phyloP scores from a whole-genome alignment of 371 early-diverging fungal species.

The Mortierella sp. region DNA sequence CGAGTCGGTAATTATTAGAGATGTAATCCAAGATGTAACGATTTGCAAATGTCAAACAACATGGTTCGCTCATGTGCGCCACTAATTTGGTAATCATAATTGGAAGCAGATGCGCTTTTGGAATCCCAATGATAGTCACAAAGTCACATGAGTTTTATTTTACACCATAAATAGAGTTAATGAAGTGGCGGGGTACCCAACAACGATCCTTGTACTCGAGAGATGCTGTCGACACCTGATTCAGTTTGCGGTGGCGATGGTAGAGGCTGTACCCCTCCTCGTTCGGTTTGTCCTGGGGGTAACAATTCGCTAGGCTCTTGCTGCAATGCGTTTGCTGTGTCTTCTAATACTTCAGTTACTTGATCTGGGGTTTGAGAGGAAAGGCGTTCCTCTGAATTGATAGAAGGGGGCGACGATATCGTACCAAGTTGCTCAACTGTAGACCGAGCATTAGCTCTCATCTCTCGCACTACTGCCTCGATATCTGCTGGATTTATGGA shows the following conservation, averaged over 20 bases:
- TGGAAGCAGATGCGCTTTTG: too few species aligned
- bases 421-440: slow-evolving; percentile 4
- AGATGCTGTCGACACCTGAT: not conserved
- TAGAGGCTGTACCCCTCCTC: not conserved
- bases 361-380: not conserved
- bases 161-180: not conserved
- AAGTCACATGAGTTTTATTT: too few species aligned
- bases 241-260: slow-evolving; percentile 20
- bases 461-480: slow-evolving; percentile 46
- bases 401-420: not conserved
- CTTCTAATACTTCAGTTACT: not conserved
- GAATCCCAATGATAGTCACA: too few species aligned
- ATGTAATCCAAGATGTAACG: too few species aligned
- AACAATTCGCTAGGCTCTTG: not conserved
- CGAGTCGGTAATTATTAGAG: not conserved
- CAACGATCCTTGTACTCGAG: not conserved
- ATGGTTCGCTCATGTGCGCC: too few species aligned
- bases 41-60: too few species aligned
- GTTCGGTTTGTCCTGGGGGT: not conserved
- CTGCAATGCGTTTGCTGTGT: not conserved
- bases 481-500: slow-evolving; percentile 55
- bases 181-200: not conserved
- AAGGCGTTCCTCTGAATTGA: not conserved
- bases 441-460: slow-evolving; percentile 42
- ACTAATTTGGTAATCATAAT: too few species aligned